Evolutionary conservation across 2,329 filamentous ascomycete genomes (phyloP).

Genomic region (Aspergillus brunneoviolaceus): DNA sequence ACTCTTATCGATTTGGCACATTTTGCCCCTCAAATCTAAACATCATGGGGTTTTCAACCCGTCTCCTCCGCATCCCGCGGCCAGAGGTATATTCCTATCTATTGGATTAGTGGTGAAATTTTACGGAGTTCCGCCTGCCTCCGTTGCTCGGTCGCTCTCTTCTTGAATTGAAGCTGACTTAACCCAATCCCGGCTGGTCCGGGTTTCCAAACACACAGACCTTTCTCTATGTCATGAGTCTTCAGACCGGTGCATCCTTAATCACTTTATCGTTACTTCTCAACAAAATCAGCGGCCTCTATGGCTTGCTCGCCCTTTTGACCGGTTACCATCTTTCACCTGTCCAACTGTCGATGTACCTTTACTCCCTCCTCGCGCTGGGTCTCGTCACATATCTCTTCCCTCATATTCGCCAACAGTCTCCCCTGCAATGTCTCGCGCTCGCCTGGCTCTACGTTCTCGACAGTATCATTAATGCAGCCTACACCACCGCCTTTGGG

Average conservation of each 20-base stretch:
- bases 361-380: slow-evolving; percentile 77
- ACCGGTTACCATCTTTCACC: slow-evolving; percentile 81
- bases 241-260: slow-evolving; percentile 82
- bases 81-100: slow-evolving; percentile 42
- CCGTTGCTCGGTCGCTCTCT: slow-evolving; percentile 13
- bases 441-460: slow-evolving; percentile 83
- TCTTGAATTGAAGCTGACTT: slow-evolving; percentile 11
- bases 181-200: slow-evolving; percentile 9
- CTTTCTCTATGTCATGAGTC: slow-evolving; percentile 80
- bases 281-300: slow-evolving; percentile 90
- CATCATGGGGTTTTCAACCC: slow-evolving; percentile 42
- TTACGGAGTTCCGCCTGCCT: background rate
- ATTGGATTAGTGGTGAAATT: background rate
- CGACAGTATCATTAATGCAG: slow-evolving; percentile 77
- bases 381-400: slow-evolving; percentile 67
- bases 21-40: slow-evolving; percentile 13
- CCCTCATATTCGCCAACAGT: slow-evolving; percentile 76
- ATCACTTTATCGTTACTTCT: slow-evolving; percentile 80
- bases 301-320: slow-evolving; percentile 82
- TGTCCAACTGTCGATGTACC: slow-evolving; percentile 85
- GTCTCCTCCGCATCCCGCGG: slow-evolving; percentile 51
- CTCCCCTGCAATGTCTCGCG: slow-evolving; percentile 73
- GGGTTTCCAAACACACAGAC: slow-evolving; percentile 53
- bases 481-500: slow-evolving; percentile 79
- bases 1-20: background rate